Evolutionary conservation across 495 filamentous ascomycete genomes (phyloP).

Genomic region (Neurospora terricola): DNA sequence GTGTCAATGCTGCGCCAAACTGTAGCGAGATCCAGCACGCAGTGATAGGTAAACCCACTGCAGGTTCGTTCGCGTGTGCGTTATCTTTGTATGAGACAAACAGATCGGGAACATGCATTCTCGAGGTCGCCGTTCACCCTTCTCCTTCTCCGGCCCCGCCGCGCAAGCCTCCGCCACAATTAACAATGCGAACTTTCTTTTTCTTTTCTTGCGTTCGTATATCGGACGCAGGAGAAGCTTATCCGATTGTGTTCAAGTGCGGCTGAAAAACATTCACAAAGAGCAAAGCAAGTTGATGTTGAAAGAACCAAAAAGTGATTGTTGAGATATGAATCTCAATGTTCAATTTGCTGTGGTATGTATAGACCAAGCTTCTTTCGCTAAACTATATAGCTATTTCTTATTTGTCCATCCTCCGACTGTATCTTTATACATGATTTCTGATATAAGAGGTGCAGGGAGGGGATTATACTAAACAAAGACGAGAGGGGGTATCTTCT

Average conservation of each 20-base stretch:
- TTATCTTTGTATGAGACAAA: not conserved
- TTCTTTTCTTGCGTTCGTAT: not conserved
- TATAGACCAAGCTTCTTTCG: not conserved
- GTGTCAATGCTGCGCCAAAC: not conserved
- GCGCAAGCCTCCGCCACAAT: not conserved
- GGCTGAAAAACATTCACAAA: not conserved
- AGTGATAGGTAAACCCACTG: not conserved
- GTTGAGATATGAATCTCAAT: not conserved
- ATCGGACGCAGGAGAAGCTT: not conserved
- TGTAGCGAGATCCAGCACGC: not conserved
- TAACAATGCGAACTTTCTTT: not conserved
- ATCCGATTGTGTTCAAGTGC: not conserved
- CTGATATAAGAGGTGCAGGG: not conserved
- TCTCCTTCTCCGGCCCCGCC: not conserved
- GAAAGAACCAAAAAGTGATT: not conserved
- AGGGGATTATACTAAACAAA: conserved; percentile 21
- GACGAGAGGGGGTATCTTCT: conserved; percentile 35
- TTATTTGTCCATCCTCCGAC: not conserved
- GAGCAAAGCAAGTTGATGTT: not conserved
- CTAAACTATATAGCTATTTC: not conserved
- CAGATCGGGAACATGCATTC: not conserved
- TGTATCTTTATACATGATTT: not conserved
- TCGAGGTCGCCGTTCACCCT: not conserved
- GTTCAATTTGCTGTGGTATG: not conserved
- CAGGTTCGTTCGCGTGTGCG: not conserved